phyloP scores from a whole-genome alignment of 345 rosid species.

The Camelina laxa region DNA sequence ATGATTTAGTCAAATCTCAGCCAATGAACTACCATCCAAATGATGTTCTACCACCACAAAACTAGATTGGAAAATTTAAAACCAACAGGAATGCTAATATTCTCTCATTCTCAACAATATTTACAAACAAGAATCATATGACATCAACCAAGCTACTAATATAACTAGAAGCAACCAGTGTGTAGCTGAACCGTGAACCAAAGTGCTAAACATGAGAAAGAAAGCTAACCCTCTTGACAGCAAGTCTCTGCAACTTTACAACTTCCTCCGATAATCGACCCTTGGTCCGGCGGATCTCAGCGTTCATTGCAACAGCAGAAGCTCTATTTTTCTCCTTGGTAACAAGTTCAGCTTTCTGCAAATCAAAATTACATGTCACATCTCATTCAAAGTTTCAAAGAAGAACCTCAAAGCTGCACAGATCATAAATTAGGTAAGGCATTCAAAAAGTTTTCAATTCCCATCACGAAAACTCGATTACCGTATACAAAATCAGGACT shows the following conservation, averaged over 20 bases:
- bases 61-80: background rate
- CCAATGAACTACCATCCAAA: background rate
- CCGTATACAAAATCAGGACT: constrained; percentile 2
- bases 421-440: background rate
- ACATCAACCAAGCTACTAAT: constrained; percentile 14
- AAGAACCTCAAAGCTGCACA: background rate
- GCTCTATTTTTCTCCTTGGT: constrained; percentile 83
- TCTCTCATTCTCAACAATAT: background rate
- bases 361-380: constrained; percentile 7
- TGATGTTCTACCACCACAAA: constrained; percentile 15
- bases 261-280: constrained; percentile 89
- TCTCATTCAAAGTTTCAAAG: background rate
- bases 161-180: constrained; percentile 8
- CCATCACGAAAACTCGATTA: background rate
- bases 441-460: background rate
- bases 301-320: constrained; percentile 89
- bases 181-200: constrained; percentile 7
- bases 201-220: constrained; percentile 22
- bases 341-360: constrained; percentile 88
- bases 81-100: background rate
- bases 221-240: constrained; percentile 72
- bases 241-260: constrained; percentile 92
- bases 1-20: constrained; percentile 11
- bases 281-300: constrained; percentile 94
- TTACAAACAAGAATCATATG: constrained; percentile 17